A percentile compares a stretch with the other conserved stretches of the same genome.
phyloP scores from a whole-genome alignment of 768 basidiomycete genomes.

The Clitopilus hobsonii region DNA sequence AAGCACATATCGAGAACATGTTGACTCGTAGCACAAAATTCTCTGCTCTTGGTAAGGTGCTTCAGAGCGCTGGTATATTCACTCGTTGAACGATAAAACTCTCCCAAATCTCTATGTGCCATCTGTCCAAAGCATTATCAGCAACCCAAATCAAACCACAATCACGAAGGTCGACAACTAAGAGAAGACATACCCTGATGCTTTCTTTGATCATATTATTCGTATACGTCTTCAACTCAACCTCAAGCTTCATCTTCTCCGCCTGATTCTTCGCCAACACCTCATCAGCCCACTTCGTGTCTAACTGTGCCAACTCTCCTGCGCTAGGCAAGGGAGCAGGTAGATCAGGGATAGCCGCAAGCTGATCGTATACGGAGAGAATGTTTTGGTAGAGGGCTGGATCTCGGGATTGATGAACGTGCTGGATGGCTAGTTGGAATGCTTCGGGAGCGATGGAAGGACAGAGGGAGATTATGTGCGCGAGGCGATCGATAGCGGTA shows the following conservation, averaged over 20 bases:
- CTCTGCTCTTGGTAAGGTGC: slow-evolving; percentile 86
- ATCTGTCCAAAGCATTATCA: slow-evolving; percentile 45
- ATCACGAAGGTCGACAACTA: neutral
- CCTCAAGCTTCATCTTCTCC: slow-evolving; percentile 83
- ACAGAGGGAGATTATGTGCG: slow-evolving; percentile 59
- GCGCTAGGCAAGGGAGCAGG: slow-evolving; percentile 36
- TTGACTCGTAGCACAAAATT: slow-evolving; percentile 86
- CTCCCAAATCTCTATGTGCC: slow-evolving; percentile 85
- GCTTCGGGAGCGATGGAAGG: slow-evolving; percentile 73
- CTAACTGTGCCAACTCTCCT: slow-evolving; percentile 45
- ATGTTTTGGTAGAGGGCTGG: slow-evolving; percentile 50
- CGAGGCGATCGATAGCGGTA: slow-evolving; percentile 68
- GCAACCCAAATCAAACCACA: too few species aligned
- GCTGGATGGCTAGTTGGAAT: slow-evolving; percentile 57
- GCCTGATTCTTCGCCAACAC: slow-evolving; percentile 57
- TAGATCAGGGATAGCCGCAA: slow-evolving; percentile 18
- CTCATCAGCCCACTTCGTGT: slow-evolving; percentile 74
- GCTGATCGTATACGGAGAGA: slow-evolving; percentile 51
- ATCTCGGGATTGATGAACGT: slow-evolving; percentile 68
- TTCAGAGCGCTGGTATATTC: slow-evolving; percentile 70
- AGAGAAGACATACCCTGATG: slow-evolving; percentile 63
- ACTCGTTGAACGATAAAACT: slow-evolving; percentile 70
- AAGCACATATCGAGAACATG: slow-evolving; percentile 95
- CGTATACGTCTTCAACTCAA: slow-evolving; percentile 90
- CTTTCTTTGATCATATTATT: slow-evolving; percentile 99